Percentiles rank a stretch among this genome's conserved stretches.
Evolutionary conservation across 1,284 basidiomycete genomes (phyloP).

Genomic region (Moesziomyces sp.): DNA sequence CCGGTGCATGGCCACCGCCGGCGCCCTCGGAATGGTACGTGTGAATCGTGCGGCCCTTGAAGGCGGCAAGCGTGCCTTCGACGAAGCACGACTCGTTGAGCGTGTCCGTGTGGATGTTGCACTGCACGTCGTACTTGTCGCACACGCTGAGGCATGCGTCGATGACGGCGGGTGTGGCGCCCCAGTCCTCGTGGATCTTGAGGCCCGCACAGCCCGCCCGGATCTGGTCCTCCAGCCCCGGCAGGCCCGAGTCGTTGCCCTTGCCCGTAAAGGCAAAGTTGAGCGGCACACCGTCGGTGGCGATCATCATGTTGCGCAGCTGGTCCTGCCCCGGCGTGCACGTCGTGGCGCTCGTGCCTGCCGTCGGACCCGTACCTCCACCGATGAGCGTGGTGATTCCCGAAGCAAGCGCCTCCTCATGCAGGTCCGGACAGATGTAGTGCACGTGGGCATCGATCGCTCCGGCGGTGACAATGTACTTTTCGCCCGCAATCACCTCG

Average conservation of each 20-base stretch:
- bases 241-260: conserved; percentile 86
- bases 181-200: conserved; percentile 99
- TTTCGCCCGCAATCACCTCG: conserved; percentile 88
- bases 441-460: conserved; percentile 84
- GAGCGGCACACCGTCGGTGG: conserved; percentile 87
- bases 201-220: conserved; percentile 88
- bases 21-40: conserved; percentile 71
- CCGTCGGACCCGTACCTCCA: conserved; percentile 85
- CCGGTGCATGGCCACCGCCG: conserved; percentile 91
- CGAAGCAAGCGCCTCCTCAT: conserved; percentile 72
- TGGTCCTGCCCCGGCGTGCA: conserved; percentile 77
- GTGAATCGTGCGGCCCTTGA: conserved; percentile 91
- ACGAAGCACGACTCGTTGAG: conserved; percentile 77
- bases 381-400: conserved; percentile 70
- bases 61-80: conserved; percentile 90
- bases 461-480: conserved; percentile 91
- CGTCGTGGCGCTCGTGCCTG: conserved; percentile 91
- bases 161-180: conserved; percentile 87
- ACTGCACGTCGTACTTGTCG: conserved; percentile 94
- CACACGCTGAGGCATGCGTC: conserved; percentile 80
- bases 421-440: conserved; percentile 93
- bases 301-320: conserved; percentile 59
- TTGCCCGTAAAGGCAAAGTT: conserved; percentile 84
- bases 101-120: conserved; percentile 98
- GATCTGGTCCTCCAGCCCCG: conserved; percentile 81